Conservation (phyloP, 441 rosid species). For the Erysimum pusillum region DNA sequence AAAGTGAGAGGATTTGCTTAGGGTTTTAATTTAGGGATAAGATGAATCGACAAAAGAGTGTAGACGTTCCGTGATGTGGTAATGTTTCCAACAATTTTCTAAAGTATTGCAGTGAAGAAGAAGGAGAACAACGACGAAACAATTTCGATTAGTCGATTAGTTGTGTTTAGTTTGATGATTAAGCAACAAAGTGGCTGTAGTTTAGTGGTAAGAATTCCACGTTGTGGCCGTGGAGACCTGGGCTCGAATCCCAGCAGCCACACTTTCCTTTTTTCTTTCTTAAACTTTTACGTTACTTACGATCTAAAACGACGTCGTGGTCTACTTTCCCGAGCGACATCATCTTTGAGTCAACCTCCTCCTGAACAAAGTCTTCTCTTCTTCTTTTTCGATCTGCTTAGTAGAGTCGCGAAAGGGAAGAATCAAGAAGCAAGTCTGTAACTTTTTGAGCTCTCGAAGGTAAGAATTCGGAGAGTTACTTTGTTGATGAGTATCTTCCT, state of each 20-base stretch:
- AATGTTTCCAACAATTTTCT: slow-evolving; percentile 4
- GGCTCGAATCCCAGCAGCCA: slow-evolving; percentile 77
- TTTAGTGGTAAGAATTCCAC: slow-evolving; percentile 79
- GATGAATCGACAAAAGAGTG: slow-evolving; percentile 3
- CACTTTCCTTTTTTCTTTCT: slow-evolving; percentile 1
- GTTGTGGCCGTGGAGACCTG: slow-evolving; percentile 86
- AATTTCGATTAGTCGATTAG: fast-evolving
- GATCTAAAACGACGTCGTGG: not conserved
- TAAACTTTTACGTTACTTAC: not conserved
- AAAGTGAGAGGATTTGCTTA: slow-evolving; percentile 16
- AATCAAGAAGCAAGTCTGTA: slow-evolving; percentile 3
- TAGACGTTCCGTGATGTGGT: not conserved
- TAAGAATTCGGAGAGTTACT: not conserved
- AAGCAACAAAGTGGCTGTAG: slow-evolving; percentile 59
- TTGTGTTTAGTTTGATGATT: fast-evolving
- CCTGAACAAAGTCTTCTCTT: not conserved
- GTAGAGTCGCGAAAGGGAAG: not conserved
- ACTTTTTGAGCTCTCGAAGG: slow-evolving; percentile 11
- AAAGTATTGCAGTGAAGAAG: not conserved
- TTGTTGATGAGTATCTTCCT: not conserved
- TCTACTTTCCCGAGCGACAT: not conserved
- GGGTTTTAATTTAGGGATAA: slow-evolving; percentile 4
- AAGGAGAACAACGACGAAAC: not conserved
- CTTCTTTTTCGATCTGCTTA: slow-evolving; percentile 18
- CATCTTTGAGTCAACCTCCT: not conserved